Evolutionary conservation across 495 filamentous ascomycete genomes (phyloP), one percentile per base, ranked within the genome.

Genomic region (Tuber borchii): DNA sequence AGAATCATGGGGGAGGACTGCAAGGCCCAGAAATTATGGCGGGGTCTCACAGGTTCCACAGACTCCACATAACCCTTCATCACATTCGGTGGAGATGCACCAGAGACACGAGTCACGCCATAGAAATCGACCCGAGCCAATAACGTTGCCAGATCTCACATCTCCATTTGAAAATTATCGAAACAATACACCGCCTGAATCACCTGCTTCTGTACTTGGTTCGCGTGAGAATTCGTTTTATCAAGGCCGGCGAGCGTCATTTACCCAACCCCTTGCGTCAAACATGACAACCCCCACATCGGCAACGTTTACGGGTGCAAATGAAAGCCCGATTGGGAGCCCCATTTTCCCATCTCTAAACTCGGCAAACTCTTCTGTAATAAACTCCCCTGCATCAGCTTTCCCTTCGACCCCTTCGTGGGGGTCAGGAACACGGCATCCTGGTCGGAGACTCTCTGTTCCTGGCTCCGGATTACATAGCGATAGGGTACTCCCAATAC

Each of bases 141-240:
- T 83, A 68, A 73, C 75, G 70, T 71, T 83, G 43, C 78, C 81
- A 1, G 75, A 75, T 22, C 75, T 39, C 46, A 77, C 69, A n/a
- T 72, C 78, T 71, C 43, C 80, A 9, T 83, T 83, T 48, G 78
- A 76, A 46, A 74, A 75, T 56, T 83, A 83, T 73, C 75, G 81
- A 61, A 73, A 72, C 65, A 83, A 80, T n/a, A 83, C 81, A 7
- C 81, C 81, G 65, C 81, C 81, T 14, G 81, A 83, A 40, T 83
- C 81, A 1, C 81, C 81, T 20, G 76, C 77, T 68, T 83, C 81
- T 5, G 77, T 79, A 46, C 74, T 77, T 44, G 73, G 76, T 74
- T 76, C 76, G 39, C 78, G 80, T 51, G 70, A 71, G 44, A 77
- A 76, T 51, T 72, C 69, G 26, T 71, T 70, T 42, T 78, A 81